Percentiles rank a stretch among this genome's conserved stretches.
Evolutionary conservation across 768 basidiomycete genomes (phyloP).

Genomic region (Boletus subcaerulescens): DNA sequence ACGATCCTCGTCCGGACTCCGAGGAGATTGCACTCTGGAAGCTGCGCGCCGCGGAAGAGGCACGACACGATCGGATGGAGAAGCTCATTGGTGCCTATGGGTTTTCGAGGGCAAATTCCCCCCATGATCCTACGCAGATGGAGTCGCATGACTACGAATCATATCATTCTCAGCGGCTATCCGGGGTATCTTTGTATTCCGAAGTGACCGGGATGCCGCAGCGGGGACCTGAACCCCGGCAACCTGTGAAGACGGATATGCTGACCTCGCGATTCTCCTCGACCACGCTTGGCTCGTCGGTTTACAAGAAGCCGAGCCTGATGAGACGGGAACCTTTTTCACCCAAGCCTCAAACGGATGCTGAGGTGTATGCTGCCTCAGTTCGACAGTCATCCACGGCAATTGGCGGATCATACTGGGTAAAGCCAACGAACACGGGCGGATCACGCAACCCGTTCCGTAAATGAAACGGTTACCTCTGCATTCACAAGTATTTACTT

Average conservation of each 20-base stretch:
- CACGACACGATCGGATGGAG: conserved; percentile 49
- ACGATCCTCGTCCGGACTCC: conserved; percentile 27
- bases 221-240: conserved; percentile 66
- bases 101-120: conserved; percentile 41
- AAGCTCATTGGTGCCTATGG: conserved; percentile 48
- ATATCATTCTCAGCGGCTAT: conserved; percentile 35
- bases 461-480: conserved; percentile 30
- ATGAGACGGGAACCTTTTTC: conserved; percentile 26
- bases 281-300: conserved; percentile 41
- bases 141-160: conserved; percentile 20
- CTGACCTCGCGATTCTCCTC: conserved; percentile 48
- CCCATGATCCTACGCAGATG: conserved; percentile 28
- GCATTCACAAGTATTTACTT: conserved; percentile 4
- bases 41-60: conserved; percentile 49
- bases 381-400: conserved; percentile 36
- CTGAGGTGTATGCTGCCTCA: conserved; percentile 56
- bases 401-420: conserved; percentile 39
- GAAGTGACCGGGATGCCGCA: conserved; percentile 64
- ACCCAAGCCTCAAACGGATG: conserved; percentile 45
- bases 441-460: conserved; percentile 55
- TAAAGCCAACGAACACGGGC: conserved; percentile 43
- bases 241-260: conserved; percentile 54
- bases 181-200: conserved; percentile 61
- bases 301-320: conserved; percentile 30
- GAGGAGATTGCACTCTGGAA: conserved; percentile 53